phyloP scores from a whole-genome alignment of 225 moss, liverwort and hornwort genomes.

The Ulota crispa region DNA sequence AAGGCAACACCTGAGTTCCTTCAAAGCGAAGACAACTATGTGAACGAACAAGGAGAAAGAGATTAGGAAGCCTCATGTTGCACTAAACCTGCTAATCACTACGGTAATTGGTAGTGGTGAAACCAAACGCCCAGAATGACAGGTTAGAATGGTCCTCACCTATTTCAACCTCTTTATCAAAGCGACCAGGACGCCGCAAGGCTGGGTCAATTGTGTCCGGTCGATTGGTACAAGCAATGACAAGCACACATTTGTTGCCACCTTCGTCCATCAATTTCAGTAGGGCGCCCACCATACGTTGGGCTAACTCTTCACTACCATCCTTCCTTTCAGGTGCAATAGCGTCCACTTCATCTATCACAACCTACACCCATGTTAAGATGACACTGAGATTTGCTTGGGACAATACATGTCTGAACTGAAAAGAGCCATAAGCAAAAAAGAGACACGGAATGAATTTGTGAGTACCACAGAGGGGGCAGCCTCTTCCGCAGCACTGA shows the following conservation, averaged over 20 bases:
- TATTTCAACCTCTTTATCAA: conserved; percentile 94
- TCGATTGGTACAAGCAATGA: conserved; percentile 92
- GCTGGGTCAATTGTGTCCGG: conserved; percentile 94
- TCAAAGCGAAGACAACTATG: background rate
- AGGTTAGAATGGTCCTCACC: conserved; percentile 43
- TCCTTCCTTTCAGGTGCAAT: conserved; percentile 88
- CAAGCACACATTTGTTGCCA: conserved; percentile 62
- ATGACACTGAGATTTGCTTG: conserved; percentile 8
- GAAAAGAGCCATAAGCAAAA: conserved; percentile 13
- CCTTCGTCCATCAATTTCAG: conserved; percentile 94
- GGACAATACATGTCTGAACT: background rate
- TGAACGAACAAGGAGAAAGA: background rate
- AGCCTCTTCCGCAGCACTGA: conserved; percentile 68
- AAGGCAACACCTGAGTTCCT: background rate
- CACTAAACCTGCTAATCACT: conserved; percentile 14
- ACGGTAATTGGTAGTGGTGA: background rate
- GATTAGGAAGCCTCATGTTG: background rate
- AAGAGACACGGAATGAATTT: background rate
- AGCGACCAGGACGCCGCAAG: conserved; percentile 88
- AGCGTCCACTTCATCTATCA: conserved; percentile 97
- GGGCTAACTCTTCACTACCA: conserved; percentile 83
- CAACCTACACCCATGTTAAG: conserved; percentile 57
- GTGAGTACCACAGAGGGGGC: conserved; percentile 83
- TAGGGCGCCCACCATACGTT: conserved; percentile 84
- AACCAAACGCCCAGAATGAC: background rate